phyloP scores from a whole-genome alignment of 805 yeast species.

The Hanseniaspora lachancei region DNA sequence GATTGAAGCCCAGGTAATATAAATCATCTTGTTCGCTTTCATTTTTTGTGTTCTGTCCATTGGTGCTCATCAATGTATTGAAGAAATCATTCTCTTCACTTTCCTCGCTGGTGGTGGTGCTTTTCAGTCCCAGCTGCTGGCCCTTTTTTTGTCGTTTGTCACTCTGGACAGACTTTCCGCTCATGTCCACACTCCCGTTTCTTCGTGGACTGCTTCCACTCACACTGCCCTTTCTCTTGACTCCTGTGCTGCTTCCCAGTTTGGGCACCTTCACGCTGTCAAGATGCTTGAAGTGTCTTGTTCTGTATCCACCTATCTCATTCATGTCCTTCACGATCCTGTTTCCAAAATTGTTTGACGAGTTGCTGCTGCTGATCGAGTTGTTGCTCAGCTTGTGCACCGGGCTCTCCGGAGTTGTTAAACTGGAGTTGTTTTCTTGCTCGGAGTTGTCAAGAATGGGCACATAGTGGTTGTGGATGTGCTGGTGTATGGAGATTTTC shows the following conservation, averaged over 20 bases:
- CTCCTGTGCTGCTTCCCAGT: neutral
- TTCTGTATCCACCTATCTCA: slow-evolving; percentile 45
- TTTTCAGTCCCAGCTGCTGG: neutral
- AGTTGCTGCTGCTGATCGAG: slow-evolving; percentile 12
- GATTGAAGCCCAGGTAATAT: slow-evolving; percentile 8
- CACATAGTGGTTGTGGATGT: slow-evolving; percentile 65
- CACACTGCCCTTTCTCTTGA: neutral
- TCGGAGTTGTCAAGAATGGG: slow-evolving; percentile 25
- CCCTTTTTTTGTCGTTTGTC: neutral
- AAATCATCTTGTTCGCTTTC: neutral
- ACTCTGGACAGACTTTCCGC: neutral
- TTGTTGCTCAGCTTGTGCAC: neutral
- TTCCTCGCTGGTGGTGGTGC: neutral
- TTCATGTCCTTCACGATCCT: slow-evolving; percentile 19
- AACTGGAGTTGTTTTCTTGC: neutral
- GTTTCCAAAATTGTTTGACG: slow-evolving; percentile 13
- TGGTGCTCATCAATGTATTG: neutral
- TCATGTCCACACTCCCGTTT: neutral
- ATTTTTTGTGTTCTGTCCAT: neutral
- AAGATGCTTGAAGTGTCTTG: slow-evolving; percentile 59
- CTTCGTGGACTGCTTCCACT: neutral
- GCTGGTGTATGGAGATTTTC: slow-evolving; percentile 67
- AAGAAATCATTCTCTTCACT: slow-evolving; percentile 1
- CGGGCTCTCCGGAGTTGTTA: slow-evolving; percentile 1
- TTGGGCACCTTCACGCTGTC: slow-evolving; percentile 27